Base-by-base conservation (phyloP, 2,329 filamentous ascomycete species). In the Xylariaceae sp. region DNA sequence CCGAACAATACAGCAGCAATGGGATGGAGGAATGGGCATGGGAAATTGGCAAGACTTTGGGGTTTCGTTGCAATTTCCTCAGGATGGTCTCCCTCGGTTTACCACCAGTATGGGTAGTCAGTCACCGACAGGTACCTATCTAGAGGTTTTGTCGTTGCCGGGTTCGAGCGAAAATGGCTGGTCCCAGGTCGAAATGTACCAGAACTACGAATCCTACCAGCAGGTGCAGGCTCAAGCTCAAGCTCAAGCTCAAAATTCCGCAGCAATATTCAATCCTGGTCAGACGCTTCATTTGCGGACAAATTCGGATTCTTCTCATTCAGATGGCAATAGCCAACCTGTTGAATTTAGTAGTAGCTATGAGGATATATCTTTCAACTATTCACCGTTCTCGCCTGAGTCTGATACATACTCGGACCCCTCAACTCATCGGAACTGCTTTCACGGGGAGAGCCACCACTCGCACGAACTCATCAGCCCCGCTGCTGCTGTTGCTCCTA, bases 161-260 rank as follows among this genome's bases (percentile, higher is more conserved):
- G 87, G 86, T 50, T 91, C 91, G n/a, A 90, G 89, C 67, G 92
- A 95, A 64, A 90, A 92, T 64, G 90, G 91, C 53, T 97, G 92
- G 92, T 85, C 84, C 44, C 83, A 89, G 61, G 86, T 97, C 52
- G 89, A 94, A 61, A 83, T 85, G 69, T 86, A 86, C 55, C 86
- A 84, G 57, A 88, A 86, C 30, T 85, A 89, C 62, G 89, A 93
- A 62, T 81, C 83, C 27, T 84, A 82, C 43, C 80, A 81, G 63
- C 78, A 81, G 39, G 78, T 86, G 23, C 67, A 69, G 29, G 64
- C 74, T 54, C 70, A 73, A 43, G 72, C 71, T 46, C 76, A 78
- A 53, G 67, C 75, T 3, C 81, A 81, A 40, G 70, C 77, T 4
- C 81, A 83, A 45, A 83, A 78, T 58, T 72, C 78, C 33, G 76